Evolutionary conservation across 2,329 filamentous ascomycete genomes (phyloP).

Genomic region (Fusarium zealandicum): DNA sequence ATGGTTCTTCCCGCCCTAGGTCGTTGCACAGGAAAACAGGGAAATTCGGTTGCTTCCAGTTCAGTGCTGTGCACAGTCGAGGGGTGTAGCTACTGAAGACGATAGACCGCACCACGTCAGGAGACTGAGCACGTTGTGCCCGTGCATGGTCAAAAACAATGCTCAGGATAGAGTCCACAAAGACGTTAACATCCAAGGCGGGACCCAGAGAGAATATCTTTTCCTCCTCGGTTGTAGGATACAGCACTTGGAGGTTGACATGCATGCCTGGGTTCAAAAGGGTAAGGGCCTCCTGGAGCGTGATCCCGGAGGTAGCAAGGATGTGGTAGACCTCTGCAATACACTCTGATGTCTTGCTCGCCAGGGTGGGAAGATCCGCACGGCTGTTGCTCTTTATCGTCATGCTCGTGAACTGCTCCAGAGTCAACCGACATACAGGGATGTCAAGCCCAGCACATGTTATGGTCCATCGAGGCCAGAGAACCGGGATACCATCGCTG

Average conservation of each 20-base stretch:
- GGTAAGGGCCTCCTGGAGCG: constrained; percentile 77
- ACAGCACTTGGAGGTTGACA: constrained; percentile 90
- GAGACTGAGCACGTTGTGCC: constrained; percentile 64
- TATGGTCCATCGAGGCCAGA: constrained; percentile 87
- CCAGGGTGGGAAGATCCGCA: constrained; percentile 52
- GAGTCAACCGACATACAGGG: constrained; percentile 79
- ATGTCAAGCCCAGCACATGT: constrained; percentile 79
- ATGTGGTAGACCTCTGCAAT: constrained; percentile 74
- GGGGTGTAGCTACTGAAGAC: constrained; percentile 95
- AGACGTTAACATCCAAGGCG: constrained; percentile 82
- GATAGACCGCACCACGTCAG: constrained; percentile 81
- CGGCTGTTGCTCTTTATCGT: constrained; percentile 54
- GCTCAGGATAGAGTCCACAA: constrained; percentile 82
- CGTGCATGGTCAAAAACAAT: constrained; percentile 93
- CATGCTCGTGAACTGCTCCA: constrained; percentile 71
- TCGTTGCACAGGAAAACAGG: constrained; percentile 96
- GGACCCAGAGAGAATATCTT: constrained; percentile 73
- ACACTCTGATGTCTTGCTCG: constrained; percentile 56
- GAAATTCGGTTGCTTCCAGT: constrained; percentile 99
- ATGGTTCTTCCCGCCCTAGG: constrained; percentile 69
- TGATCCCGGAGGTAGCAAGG: constrained; percentile 78
- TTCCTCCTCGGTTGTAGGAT: constrained; percentile 80
- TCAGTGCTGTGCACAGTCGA: constrained; percentile 88
- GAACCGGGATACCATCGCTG: constrained; percentile 82
- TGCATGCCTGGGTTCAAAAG: constrained; percentile 81